Evolutionary conservation across 208 protist species (phyloP), one percentile per base, ranked within the genome.

Genomic region (Leishmania tarentolae): DNA sequence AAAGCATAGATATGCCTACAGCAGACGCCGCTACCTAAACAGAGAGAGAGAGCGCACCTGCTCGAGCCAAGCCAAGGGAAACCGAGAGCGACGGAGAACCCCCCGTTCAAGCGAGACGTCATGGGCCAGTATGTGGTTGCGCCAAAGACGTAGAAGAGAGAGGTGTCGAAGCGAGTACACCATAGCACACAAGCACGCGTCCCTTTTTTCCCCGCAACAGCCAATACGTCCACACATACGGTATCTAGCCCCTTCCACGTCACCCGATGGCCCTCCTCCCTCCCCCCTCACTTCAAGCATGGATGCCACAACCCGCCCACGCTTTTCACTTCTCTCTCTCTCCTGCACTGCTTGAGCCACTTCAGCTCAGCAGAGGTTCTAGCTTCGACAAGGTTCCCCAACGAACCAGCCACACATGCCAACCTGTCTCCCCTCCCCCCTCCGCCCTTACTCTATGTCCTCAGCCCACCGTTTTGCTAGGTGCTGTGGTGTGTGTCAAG

Each of bases 401-500:
- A 66, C 21, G 24, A 21, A 17, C 0, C 15, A 53, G 15, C 13
- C 50, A 53, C 47, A 15, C 47, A 50, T 13, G 5, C 47, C 8
- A 0, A 6, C 65, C 8, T 24, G n/a, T 57, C 40, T 37, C 46
- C 35, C 4, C 44, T 35, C 0, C 9, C 9, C 6, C 40, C 44
- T 40, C n/a, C 8, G 13, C 19, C 70, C 46, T 8, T 5, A 1
- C 13, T 56, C 70, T 42, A 6, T 75, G 31, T 57, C 46, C 53
- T 65, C 56, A 82, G 9, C 6, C 40, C 11, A 71, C 46, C 4
- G 56, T 44, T 44, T 80, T 86, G 68, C 52, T 77, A 28, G 75
- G 83, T 2, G 75, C 63, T 0, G 73, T 72, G 5, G 78, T 65
- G 65, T 92, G 92, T 1, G 95, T 85, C 24, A 98, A 83, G 56